Evolutionary conservation across 495 filamentous ascomycete genomes (phyloP).

Genomic region (Aspergillus nidulans): DNA sequence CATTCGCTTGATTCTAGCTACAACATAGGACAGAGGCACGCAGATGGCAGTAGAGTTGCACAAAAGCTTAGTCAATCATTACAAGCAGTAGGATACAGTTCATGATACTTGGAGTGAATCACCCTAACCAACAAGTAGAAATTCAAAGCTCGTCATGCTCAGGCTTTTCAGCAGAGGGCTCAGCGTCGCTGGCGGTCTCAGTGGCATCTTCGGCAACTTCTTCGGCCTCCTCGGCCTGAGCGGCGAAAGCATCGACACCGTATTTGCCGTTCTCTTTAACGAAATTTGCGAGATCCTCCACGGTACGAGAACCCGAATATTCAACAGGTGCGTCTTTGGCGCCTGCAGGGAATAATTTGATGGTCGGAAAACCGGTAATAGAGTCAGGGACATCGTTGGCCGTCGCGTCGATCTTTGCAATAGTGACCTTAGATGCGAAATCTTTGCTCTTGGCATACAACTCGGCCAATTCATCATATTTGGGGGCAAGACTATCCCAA

Average conservation of each 20-base stretch:
- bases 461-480: constrained; percentile 76
- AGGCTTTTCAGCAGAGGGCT: constrained; percentile 30
- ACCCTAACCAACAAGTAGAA: constrained; percentile 8
- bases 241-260: constrained; percentile 60
- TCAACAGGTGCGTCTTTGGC: constrained; percentile 78
- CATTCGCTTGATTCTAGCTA: too few relatives aligned
- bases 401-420: constrained; percentile 98
- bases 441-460: constrained; percentile 70
- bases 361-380: constrained; percentile 97
- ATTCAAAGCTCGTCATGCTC: constrained; percentile 44
- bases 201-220: constrained; percentile 13
- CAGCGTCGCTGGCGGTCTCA: constrained; percentile 12
- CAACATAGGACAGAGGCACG: too few relatives aligned
- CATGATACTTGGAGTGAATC: constrained; percentile 6
- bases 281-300: constrained; percentile 92
- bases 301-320: constrained; percentile 82
- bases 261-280: constrained; percentile 92
- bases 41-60: not conserved
- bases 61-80: not conserved
- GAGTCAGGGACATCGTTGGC: constrained; percentile 95
- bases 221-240: constrained; percentile 38
- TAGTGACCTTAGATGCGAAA: constrained; percentile 74
- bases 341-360: constrained; percentile 95
- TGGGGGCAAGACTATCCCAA: constrained; percentile 53
- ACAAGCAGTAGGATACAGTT: constrained; percentile 14